Base-by-base conservation (phyloP, 768 basidiomycete species). In the Auricularia sp. region DNA sequence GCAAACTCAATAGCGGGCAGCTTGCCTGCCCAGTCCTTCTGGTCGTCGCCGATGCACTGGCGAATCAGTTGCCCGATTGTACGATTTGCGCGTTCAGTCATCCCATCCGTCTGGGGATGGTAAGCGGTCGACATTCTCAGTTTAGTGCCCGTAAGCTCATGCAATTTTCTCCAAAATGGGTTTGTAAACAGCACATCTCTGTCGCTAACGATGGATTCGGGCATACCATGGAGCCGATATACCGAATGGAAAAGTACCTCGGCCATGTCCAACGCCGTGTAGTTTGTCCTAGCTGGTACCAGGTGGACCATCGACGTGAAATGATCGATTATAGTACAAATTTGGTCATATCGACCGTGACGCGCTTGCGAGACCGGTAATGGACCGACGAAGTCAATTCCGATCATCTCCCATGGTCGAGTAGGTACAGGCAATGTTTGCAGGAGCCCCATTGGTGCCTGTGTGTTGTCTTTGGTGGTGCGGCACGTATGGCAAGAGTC, bases 21-120 rank as follows among this genome's bases (percentile, higher is more conserved):
- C 54, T 66, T 63, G 0, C 36, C 3, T 1, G 67, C 72, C 76
- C 75, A 78, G 56, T 74, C 70, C 44, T 68, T 68, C 64, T 75
- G 74, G 44, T 72, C 6, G 29, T 51, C 36, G 1, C 3, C 47
- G 10, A 64, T 56, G 36, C 51, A 51, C 18, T 64, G 63, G 16
- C 63, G 11, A n/a, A 64, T 23, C 63, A 64, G 58, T 8, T 34
- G 29, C 5, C 36, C 42, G 1, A 58, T 58, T 11, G 63, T 64
- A n/a, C 63, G 16, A 23, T 63, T 56, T 33, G 63, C 47, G 0
- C 67, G 63, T 66, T 79, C 73, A 21, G 72, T 75, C 0, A 67
- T 42, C 0, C 79, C 76, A 67, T 79, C 74, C 0, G 74, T 76
- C 64, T 79, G 71, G 0, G 76, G 77, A 51, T 80, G 79, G 54